These are phyloP conservation scores for Sutorius eximius DNA, from an alignment of 1,284 basidiomycete genomes.

Conservation along the genomic window DNA sequence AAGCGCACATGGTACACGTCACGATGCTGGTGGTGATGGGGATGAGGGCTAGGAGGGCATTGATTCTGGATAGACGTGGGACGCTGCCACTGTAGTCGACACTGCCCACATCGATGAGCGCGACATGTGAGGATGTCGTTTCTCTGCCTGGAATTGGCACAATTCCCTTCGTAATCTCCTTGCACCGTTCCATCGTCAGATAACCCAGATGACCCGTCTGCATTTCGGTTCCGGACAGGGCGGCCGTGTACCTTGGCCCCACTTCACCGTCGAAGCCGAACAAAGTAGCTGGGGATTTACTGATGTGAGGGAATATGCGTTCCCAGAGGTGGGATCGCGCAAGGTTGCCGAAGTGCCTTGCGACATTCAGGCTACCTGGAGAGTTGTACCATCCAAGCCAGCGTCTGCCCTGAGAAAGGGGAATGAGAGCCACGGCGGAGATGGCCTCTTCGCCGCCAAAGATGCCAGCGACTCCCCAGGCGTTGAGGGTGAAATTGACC, in stretches of 20 bases:
- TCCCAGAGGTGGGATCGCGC: slow-evolving; percentile 29
- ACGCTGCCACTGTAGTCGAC: slow-evolving; percentile 9
- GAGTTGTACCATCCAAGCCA: slow-evolving; percentile 40
- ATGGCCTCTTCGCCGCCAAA: slow-evolving; percentile 37
- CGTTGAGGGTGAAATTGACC: slow-evolving; percentile 24
- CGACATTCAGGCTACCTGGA: slow-evolving; percentile 32
- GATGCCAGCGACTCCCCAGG: slow-evolving; percentile 30
- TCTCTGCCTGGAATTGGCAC: slow-evolving; percentile 14
- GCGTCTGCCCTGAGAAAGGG: slow-evolving; percentile 28
- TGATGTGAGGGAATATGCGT: slow-evolving; percentile 26
- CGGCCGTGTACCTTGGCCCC: slow-evolving; percentile 29
- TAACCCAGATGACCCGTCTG: slow-evolving; percentile 31
- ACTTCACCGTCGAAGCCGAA: slow-evolving; percentile 30
- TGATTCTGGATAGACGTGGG: slow-evolving; percentile 11
- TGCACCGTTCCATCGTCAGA: slow-evolving; percentile 24
- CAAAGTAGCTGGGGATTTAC: slow-evolving; percentile 19
- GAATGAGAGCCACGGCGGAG: slow-evolving; percentile 30
- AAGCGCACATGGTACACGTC: slow-evolving; percentile 22
- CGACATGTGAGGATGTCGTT: slow-evolving; percentile 19
- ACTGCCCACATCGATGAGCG: slow-evolving; percentile 18
- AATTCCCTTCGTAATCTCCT: slow-evolving; percentile 1
- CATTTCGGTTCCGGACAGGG: slow-evolving; percentile 29
- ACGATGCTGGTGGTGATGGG: slow-evolving; percentile 28
- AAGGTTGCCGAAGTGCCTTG: slow-evolving; percentile 28
- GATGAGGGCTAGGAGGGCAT: slow-evolving; percentile 13